Base-by-base conservation (phyloP, 2,329 filamentous ascomycete genomes). In the Penicillium sp. region DNA sequence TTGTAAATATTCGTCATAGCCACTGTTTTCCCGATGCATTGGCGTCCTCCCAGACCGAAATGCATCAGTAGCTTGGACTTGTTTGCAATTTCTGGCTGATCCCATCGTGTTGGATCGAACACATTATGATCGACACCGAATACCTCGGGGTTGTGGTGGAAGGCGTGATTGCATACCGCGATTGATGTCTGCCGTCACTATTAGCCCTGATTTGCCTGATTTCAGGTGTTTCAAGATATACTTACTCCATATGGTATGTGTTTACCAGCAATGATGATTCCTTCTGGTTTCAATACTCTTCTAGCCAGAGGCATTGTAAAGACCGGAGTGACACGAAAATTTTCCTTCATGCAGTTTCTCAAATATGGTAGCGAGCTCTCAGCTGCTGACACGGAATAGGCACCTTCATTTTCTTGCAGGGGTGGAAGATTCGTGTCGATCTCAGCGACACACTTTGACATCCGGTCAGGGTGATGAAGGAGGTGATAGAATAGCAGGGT, bases 11-110 rank as follows among this genome's bases (percentile, higher is more conserved):
- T 75, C 2, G 71, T 72, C 57, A 69, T 69, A 0, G 75, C 76
- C 8, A 78, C 65, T 4, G 67, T 76, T 58, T 75, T 74, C 7
- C 76, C 76, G n/a, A 78, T 74, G 55, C 75, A 79, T 58, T 72
- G 67, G 2, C 75, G 68, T 4, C 68, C 68, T 1, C 76, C 76
- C 0, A 73, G 61, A 1, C 76, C 73, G 61, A 78, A 79, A 54
- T 75, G 75, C 72, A 78, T 76, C 28, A 78, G 61, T 10, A 70
- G 68, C 17, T 67, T 62, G 1, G 69, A 64, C 12, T 67, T 65
- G 1, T 26, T 62, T 1, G 63, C 61, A 5, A 58, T 64, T 9
- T 65, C 58, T 0, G 67, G 60, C 10, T 64, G 33, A 8, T 72
- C 60, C 72, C 73, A 78, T n/a, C 76, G 63, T 2, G 7, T 35